These are phyloP conservation scores for Lecanicillium sp. DNA, from an alignment of 2,329 filamentous ascomycete genomes.

Conservation along the genomic window DNA sequence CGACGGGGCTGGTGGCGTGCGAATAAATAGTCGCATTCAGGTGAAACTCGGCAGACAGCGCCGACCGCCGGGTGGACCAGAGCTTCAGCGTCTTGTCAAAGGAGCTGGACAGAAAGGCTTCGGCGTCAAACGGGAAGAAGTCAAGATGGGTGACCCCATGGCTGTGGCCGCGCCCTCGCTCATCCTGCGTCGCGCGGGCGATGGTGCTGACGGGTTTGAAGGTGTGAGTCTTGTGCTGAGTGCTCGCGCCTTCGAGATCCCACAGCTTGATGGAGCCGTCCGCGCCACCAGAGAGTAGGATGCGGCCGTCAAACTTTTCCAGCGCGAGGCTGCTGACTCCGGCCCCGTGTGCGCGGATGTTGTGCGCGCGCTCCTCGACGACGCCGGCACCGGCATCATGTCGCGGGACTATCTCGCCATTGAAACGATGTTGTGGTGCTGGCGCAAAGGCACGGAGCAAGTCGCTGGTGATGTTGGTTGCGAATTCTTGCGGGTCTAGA, in stretches of 20 bases:
- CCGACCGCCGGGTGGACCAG: conserved; percentile 58
- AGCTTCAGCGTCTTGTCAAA: conserved; percentile 73
- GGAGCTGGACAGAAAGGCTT: conserved; percentile 68
- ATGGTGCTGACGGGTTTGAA: conserved; percentile 49
- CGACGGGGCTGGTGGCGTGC: conserved; percentile 68
- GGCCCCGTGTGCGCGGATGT: conserved; percentile 61
- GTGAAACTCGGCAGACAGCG: conserved; percentile 57
- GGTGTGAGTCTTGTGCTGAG: conserved; percentile 34
- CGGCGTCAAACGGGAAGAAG: conserved; percentile 72
- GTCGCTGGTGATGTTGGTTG: conserved; percentile 55
- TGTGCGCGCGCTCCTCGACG: conserved; percentile 22
- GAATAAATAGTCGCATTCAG: conserved; percentile 64
- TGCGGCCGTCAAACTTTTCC: conserved; percentile 70
- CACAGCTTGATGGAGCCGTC: conserved; percentile 80
- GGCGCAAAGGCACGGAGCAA: conserved; percentile 64
- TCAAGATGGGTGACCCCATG: conserved; percentile 69
- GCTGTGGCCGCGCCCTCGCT: conserved; percentile 39
- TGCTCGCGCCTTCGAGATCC: conserved; percentile 63
- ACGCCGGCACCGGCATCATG: conserved; percentile 11
- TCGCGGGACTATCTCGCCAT: conserved; percentile 35
- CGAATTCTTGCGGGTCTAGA: conserved; percentile 55
- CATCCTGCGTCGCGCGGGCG: conserved; percentile 29
- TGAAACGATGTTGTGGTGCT: conserved; percentile 61
- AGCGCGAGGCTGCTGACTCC: conserved; percentile 75
- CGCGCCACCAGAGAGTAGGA: conserved; percentile 76